phyloP scores from a whole-genome alignment of 805 yeast species.

The Pachysolen tannophilus region DNA sequence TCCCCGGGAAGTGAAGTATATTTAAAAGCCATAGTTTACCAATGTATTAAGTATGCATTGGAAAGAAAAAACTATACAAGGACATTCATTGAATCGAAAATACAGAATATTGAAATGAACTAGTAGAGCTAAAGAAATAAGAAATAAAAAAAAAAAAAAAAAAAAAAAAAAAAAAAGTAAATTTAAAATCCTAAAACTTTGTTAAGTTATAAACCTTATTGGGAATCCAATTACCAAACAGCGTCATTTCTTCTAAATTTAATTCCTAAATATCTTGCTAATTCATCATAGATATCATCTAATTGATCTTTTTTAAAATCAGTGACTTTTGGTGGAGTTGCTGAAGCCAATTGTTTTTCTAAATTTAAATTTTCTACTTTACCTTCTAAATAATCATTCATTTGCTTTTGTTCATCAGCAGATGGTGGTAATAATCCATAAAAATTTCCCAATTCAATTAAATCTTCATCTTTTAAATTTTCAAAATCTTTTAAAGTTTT shows the following conservation, averaged over 20 bases:
- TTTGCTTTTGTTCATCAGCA: slow-evolving; percentile 41
- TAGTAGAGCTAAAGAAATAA: too few relatives aligned
- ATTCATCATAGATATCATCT: slow-evolving; percentile 47
- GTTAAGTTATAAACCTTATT: too few relatives aligned
- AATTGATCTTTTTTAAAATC: slow-evolving; percentile 39
- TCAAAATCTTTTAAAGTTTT: slow-evolving; percentile 44
- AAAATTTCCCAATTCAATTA: slow-evolving; percentile 55
- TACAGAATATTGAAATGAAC: too few relatives aligned
- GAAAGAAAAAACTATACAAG: too few relatives aligned
- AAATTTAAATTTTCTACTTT: slow-evolving; percentile 33
- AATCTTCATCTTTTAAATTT: slow-evolving; percentile 31
- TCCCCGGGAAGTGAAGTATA: too few relatives aligned
- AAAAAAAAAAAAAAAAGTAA: too few relatives aligned
- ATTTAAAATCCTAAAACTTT: too few relatives aligned
- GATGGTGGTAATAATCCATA: slow-evolving; percentile 73
- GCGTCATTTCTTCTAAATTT: slow-evolving; percentile 37
- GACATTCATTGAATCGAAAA: too few relatives aligned
- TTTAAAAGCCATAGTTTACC: too few relatives aligned
- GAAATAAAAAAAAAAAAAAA: too few relatives aligned
- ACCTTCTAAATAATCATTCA: slow-evolving; percentile 44
- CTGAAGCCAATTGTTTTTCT: slow-evolving; percentile 19
- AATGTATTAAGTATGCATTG: too few relatives aligned
- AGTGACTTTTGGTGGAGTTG: slow-evolving; percentile 13
- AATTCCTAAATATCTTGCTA: slow-evolving; percentile 66
- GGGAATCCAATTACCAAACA: slow-evolving; percentile 1